Conservation (phyloP, 2,329 filamentous ascomycete genomes). For the Mycogone perniciosa region DNA sequence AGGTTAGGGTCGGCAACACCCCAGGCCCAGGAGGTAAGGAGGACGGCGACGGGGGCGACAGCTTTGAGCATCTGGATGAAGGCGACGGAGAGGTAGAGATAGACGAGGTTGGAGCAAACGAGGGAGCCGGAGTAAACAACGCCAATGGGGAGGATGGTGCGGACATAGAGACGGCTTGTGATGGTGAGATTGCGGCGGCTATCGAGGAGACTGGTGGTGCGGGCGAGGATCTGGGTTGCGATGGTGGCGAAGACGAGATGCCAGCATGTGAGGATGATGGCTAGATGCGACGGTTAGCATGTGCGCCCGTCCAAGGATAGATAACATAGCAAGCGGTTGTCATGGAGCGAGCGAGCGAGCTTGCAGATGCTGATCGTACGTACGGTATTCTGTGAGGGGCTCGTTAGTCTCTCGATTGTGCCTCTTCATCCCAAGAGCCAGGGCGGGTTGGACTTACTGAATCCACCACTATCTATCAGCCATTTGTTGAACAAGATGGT, state of each 20-base stretch:
- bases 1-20: conserved; percentile 42
- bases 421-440: background rate
- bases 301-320: background rate
- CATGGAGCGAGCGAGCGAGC: background rate
- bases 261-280: conserved; percentile 60
- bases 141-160: conserved; percentile 60
- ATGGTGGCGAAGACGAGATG: conserved; percentile 60
- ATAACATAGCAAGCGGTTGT: background rate
- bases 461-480: conserved; percentile 68
- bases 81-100: conserved; percentile 60
- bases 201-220: conserved; percentile 57
- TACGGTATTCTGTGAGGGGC: conserved; percentile 17
- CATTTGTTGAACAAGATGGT: conserved; percentile 94
- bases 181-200: conserved; percentile 56
- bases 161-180: conserved; percentile 53
- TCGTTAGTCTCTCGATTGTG: conserved; percentile 1
- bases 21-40: conserved; percentile 58
- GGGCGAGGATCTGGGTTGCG: conserved; percentile 60
- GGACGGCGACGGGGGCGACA: conserved; percentile 59
- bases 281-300: conserved; percentile 20
- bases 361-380: conserved; percentile 4
- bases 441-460: conserved; percentile 51
- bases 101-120: conserved; percentile 61
- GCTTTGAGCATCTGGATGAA: conserved; percentile 70
- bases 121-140: conserved; percentile 60